Evolutionary conservation across 2,329 filamentous ascomycete species (phyloP).

Genomic region (Fusarium sp.): DNA sequence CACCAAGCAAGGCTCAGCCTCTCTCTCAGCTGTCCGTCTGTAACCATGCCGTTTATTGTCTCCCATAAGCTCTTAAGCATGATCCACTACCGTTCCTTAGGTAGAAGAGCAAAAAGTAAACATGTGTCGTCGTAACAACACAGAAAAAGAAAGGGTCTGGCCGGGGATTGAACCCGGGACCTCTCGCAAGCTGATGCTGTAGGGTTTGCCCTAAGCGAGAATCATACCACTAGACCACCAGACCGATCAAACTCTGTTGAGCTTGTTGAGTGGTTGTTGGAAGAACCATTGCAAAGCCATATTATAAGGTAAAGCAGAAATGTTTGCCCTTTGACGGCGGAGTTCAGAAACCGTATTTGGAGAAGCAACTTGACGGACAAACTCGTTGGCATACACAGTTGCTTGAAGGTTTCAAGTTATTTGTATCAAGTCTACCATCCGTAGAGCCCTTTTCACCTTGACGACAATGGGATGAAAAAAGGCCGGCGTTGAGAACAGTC

Average conservation of each 20-base stretch:
- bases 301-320: not conserved
- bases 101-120: not conserved
- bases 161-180: slow-evolving; percentile 61
- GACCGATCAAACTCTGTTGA: not conserved
- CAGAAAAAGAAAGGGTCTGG: slow-evolving; percentile 49
- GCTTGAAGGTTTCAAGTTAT: not conserved
- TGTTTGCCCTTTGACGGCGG: not conserved
- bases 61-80: not conserved
- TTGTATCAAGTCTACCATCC: not conserved
- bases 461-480: not conserved
- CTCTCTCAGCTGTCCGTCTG: not conserved
- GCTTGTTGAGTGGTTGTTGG: not conserved
- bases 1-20: not conserved
- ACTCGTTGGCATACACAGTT: not conserved
- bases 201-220: slow-evolving; percentile 1
- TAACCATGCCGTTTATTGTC: not conserved
- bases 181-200: slow-evolving; percentile 52
- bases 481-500: not conserved
- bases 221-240: slow-evolving; percentile 1
- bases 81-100: too few relatives aligned
- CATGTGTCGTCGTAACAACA: too few relatives aligned
- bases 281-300: not conserved
- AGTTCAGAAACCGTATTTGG: not conserved
- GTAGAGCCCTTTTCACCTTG: not conserved
- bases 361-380: not conserved